These are phyloP conservation scores for Enterospora canceri DNA, from an alignment of 371 early-diverging fungal genomes.

Conservation along the genomic window DNA sequence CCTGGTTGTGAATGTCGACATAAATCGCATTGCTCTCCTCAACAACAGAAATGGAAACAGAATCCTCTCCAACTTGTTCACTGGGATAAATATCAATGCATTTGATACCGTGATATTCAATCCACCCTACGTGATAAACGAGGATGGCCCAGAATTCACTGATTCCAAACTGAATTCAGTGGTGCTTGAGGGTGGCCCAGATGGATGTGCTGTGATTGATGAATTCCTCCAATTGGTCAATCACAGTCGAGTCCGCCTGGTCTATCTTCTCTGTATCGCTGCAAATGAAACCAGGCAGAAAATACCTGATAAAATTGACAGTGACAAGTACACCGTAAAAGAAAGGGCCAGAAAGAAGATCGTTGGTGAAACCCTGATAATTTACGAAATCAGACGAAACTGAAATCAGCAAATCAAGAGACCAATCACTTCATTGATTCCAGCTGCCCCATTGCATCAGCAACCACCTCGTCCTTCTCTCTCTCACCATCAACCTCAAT, in stretches of 20 bases:
- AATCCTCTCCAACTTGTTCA: conserved; percentile 28
- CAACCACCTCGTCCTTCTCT: conserved; percentile 24
- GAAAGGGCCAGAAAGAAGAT: no score
- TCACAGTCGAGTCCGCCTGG: conserved; percentile 62
- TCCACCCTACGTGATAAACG: conserved; percentile 70
- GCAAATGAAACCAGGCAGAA: no score
- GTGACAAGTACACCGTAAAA: no score
- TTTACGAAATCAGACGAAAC: no score
- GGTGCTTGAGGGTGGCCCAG: conserved; percentile 66
- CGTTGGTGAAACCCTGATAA: not conserved
- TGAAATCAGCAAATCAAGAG: no score
- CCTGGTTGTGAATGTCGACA: conserved; percentile 28
- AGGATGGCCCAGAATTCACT: conserved; percentile 31
- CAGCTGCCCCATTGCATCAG: no score
- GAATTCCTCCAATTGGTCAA: conserved; percentile 62
- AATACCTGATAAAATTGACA: no score
- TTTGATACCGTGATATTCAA: conserved; percentile 77
- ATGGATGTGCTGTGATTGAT: conserved; percentile 76
- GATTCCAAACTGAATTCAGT: not conserved
- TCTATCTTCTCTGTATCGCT: conserved; percentile 71
- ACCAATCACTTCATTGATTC: no score
- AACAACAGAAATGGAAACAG: conserved; percentile 16
- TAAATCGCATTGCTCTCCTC: conserved; percentile 38
- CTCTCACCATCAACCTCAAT: conserved; percentile 65
- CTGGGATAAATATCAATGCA: conserved; percentile 18